Percentiles rank a stretch among this genome's conserved stretches.
Evolutionary conservation across 805 yeast species (phyloP).

Genomic region (Nakazawaea wickerhamii): DNA sequence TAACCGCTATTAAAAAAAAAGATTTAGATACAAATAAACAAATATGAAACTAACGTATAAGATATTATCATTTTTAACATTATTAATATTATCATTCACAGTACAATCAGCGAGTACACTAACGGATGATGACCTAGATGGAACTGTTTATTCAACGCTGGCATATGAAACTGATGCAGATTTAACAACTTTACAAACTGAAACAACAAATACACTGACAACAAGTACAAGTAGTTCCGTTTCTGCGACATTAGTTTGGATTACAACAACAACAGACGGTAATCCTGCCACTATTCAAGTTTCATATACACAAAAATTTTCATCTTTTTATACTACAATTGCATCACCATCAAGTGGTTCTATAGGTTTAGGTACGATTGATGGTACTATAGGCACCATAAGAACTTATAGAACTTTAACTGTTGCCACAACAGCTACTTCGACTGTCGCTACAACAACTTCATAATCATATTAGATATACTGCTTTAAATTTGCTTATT

Average conservation of each 20-base stretch:
- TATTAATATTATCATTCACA: too few species aligned
- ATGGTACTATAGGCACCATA: conserved; percentile 62
- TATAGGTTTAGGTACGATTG: conserved; percentile 70
- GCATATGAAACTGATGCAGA: too few species aligned
- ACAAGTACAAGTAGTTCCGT: conserved; percentile 8
- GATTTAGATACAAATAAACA: not conserved
- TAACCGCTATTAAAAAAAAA: too few species aligned
- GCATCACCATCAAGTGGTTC: conserved; percentile 52
- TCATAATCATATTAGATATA: not conserved
- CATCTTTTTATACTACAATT: conserved; percentile 36
- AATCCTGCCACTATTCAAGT: conserved; percentile 37
- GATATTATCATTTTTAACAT: not conserved
- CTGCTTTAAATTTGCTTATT: too few species aligned
- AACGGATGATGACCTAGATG: conserved; percentile 15
- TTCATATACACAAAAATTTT: conserved; percentile 47
- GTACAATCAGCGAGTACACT: conserved; percentile 7
- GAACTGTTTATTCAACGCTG: too few species aligned
- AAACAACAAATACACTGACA: conserved; percentile 9
- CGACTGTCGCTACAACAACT: not conserved
- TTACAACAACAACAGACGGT: conserved; percentile 41
- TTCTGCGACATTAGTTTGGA: conserved; percentile 38
- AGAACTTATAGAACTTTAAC: conserved; percentile 41
- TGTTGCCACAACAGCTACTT: not conserved
- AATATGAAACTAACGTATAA: not conserved
- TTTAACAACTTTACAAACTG: conserved; percentile 9